Evolutionary conservation across 352 stramenopile species (phyloP), one percentile per base, ranked within the genome.

Genomic region (Phytophthora sansomeana): DNA sequence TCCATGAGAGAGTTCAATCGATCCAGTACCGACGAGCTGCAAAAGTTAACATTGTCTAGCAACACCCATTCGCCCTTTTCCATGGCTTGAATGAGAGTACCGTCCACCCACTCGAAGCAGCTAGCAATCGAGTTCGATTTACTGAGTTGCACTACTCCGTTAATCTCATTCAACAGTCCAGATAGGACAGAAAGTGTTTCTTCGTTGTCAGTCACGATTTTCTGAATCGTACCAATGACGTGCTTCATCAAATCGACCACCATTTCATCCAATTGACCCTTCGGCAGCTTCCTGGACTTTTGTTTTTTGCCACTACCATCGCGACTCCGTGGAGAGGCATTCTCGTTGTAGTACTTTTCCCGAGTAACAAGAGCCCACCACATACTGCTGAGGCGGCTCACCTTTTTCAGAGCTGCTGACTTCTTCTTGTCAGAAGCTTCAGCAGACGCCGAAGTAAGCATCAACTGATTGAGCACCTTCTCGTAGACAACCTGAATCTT

Each of bases 41-140:
- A 99, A 57, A 99, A 98, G 76, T 99, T 99, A 16, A 98, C 98
- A 70, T 99, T 99, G 73, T 99, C 97, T 13, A 99, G 79, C 41
- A 99, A 73, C 6, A 99, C 78, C 98, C 98, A 99, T 46, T 99
- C 90, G n/a, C 98, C 98, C 30, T 94, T 87, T 49, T 98, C 89
- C 85, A 99, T 98, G 3, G 98, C 98, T 65, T 98, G 78, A 10
- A 99, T 96, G 17, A 99, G 78, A 33, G 97, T 92, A 6, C 98
- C 98, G 77, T 99, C 98, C 14, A 99, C 90, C 98, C 98, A 99
- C 50, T 98, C 90, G 66, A 99, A 99, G 41, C 85, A 90, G 39
- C 80, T 93, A 0, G 85, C 66, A 51, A 93, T 85, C 1, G 81
- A 88, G 10, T 72, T 62, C 6, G 81, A 85, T 35, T 86, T 87